phyloP scores from a whole-genome alignment of 345 rosid genomes.

The Euphorbia pulcherrima region DNA sequence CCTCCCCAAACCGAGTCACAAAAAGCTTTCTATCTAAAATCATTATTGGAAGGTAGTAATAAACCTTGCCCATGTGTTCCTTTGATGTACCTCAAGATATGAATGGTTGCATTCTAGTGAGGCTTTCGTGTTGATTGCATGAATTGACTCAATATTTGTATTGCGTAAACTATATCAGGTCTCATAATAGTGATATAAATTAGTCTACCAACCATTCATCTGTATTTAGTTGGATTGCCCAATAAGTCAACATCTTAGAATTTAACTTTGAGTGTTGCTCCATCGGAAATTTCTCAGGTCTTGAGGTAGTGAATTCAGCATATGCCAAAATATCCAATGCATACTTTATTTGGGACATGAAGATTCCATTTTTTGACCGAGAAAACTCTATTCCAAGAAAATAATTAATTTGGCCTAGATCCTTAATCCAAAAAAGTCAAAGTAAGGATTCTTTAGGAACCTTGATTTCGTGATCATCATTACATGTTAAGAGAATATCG shows the following conservation, averaged over 20 bases:
- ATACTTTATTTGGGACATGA: background rate
- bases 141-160: background rate
- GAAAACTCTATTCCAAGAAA: slow-evolving; percentile 10
- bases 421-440: too few relatives aligned
- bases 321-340: too few relatives aligned
- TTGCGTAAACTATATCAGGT: background rate
- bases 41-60: background rate
- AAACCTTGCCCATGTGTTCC: slow-evolving; percentile 4
- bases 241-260: background rate
- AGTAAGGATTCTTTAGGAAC: too few relatives aligned
- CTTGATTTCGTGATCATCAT: too few relatives aligned
- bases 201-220: too few relatives aligned
- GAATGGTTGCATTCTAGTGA: slow-evolving; percentile 2
- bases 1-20: slow-evolving; percentile 13
- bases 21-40: background rate
- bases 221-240: background rate
- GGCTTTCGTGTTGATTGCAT: background rate
- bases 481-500: too few relatives aligned
- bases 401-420: too few relatives aligned
- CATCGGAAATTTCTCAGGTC: too few relatives aligned
- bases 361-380: background rate
- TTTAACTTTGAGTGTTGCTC: background rate
- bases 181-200: slow-evolving; percentile 1
- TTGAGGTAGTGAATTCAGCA: too few relatives aligned
- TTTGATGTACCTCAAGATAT: too few relatives aligned